Evolutionary conservation across 768 basidiomycete species (phyloP), one percentile per base, ranked within the genome.

Genomic region (Rhizopogon rudus): DNA sequence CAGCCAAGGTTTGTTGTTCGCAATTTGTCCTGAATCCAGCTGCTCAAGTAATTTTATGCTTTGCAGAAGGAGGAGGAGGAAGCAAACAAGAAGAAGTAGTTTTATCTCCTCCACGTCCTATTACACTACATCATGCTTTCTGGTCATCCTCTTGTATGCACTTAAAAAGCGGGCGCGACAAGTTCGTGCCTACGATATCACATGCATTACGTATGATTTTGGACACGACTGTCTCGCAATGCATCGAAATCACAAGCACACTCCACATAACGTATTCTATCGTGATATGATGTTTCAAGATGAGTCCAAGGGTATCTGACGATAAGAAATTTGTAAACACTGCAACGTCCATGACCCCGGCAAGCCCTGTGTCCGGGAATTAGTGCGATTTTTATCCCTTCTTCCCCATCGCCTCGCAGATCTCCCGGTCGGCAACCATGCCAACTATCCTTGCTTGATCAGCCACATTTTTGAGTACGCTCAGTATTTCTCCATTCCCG

Each of bases 51-150:
- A 25, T 54, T 51, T 28, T 53, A 25, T 37, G 28, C 29, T 54
- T 45, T 64, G 56, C 66, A 91, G 90, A 90, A 87, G 70, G 91
- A 90, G 63, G 93, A 93, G 70, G 92, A 94, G 81, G 92, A 93
- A 70, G 91, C 88, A 55, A 83, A 80, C 70, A 93, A 93, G 81
- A 92, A 92, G 79, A 92, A 93, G 78, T 91, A 84, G 76, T 54
- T 33, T 53, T 56, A 51, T 51, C 51, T 50, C 49, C 54, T 52
- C 29, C 59, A 63, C 52, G 46, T 61, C 50, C 58, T 55, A 56
- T 56, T 59, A 65, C 20, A 49, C 61, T 60, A 62, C 63, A 45
- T 70, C 53, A 57, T 57, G 49, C 59, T 61, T 60, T 56, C 59
- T 45, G 42, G 42, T 51, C 64, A 56, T 41, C 49, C 57, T 61